These are phyloP conservation scores for Emmonsiellopsis sp. DNA, from an alignment of 2,329 filamentous ascomycete genomes.

Conservation along the genomic window DNA sequence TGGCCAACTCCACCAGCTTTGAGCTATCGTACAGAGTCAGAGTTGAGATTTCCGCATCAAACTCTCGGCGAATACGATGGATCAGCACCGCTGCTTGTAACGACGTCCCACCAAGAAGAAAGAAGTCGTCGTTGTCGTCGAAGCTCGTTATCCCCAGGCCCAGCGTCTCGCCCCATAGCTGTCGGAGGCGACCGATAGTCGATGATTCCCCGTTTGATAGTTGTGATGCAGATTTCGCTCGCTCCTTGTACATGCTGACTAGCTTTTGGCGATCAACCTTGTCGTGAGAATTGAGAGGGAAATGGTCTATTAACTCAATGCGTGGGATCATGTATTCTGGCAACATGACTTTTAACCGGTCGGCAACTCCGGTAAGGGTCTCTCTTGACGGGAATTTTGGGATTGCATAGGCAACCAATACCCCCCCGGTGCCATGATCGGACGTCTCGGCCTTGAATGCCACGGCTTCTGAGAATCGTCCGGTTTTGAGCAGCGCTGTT, in stretches of 20 bases:
- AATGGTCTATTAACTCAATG: slow-evolving; percentile 55
- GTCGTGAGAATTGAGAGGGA: slow-evolving; percentile 64
- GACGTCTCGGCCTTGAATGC: slow-evolving; percentile 10
- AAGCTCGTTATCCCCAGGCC: neutral
- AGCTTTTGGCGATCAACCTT: slow-evolving; percentile 44
- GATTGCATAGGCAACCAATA: slow-evolving; percentile 15
- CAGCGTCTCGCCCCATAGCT: slow-evolving; percentile 8
- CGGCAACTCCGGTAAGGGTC: slow-evolving; percentile 37
- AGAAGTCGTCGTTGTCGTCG: slow-evolving; percentile 14
- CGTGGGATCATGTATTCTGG: slow-evolving; percentile 64
- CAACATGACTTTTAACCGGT: slow-evolving; percentile 54
- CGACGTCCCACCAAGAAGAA: slow-evolving; percentile 15
- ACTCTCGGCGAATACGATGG: slow-evolving; percentile 9
- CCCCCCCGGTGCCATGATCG: slow-evolving; percentile 8
- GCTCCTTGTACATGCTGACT: slow-evolving; percentile 4
- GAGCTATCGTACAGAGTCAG: slow-evolving; percentile 16
- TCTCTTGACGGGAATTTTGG: slow-evolving; percentile 42
- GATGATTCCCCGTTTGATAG: neutral
- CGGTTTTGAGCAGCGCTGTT: slow-evolving; percentile 39
- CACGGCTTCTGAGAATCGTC: slow-evolving; percentile 12
- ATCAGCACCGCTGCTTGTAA: slow-evolving; percentile 15
- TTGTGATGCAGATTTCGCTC: neutral
- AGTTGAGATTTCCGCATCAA: slow-evolving; percentile 11
- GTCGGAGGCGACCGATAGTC: slow-evolving; percentile 1
- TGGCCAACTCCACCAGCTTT: slow-evolving; percentile 8